Conservation (phyloP, 176 grass and related monocot genomes). For the Stipa capillata region DNA sequence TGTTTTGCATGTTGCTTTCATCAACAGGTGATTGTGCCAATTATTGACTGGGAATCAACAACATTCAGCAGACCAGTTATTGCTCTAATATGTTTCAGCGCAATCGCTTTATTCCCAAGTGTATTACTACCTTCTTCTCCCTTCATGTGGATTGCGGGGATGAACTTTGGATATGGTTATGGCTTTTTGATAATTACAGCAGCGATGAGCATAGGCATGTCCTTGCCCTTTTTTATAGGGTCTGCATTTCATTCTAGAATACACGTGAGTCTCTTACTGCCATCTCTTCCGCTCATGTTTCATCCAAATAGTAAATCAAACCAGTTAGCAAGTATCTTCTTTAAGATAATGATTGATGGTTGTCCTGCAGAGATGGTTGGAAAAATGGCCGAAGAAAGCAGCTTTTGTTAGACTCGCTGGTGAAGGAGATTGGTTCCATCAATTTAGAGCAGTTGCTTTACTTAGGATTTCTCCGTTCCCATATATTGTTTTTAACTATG, state of each 20-base stretch:
- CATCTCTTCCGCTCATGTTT: not conserved
- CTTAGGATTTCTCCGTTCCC: conserved; percentile 95
- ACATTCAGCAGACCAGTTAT: conserved; percentile 70
- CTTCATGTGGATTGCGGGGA: conserved; percentile 94
- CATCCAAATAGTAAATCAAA: not conserved
- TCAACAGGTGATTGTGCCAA: conserved; percentile 63
- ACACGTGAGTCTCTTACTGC: conserved; percentile 59
- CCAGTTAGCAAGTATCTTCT: not conserved
- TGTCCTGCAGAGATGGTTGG: conserved; percentile 65
- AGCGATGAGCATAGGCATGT: conserved; percentile 78
- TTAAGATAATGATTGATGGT: conserved; percentile 14
- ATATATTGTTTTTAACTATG: conserved; percentile 96
- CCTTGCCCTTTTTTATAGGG: conserved; percentile 88
- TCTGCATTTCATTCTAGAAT: conserved; percentile 52
- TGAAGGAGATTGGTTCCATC: conserved; percentile 98
- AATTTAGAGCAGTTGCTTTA: conserved; percentile 86
- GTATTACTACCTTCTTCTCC: conserved; percentile 81
- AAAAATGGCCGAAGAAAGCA: conserved; percentile 92
- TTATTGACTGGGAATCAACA: conserved; percentile 63
- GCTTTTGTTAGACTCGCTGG: conserved; percentile 90
- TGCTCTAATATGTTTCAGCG: conserved; percentile 61
- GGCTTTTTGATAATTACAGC: conserved; percentile 84
- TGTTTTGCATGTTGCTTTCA: conserved; percentile 1
- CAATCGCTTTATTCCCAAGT: conserved; percentile 80
- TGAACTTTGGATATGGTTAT: conserved; percentile 88